These are phyloP conservation scores for Parmelia sp. DNA, from an alignment of 495 filamentous ascomycete genomes.

Conservation along the genomic window DNA sequence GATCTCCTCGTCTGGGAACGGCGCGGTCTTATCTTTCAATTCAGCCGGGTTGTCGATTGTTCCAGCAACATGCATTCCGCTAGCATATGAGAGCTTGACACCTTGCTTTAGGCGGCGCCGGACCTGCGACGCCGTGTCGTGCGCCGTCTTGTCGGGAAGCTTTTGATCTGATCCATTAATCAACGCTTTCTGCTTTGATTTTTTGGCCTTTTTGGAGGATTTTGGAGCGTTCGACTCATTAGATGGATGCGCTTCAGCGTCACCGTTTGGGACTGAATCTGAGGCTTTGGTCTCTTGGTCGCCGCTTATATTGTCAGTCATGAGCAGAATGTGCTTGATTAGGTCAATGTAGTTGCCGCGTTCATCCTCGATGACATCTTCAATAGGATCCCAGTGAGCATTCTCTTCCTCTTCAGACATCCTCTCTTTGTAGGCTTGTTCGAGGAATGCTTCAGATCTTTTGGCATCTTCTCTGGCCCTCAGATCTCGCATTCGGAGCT, in stretches of 20 bases:
- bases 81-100: slow-evolving; percentile 33
- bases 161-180: slow-evolving; percentile 13
- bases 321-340: slow-evolving; percentile 39
- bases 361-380: slow-evolving; percentile 43
- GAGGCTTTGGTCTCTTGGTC: slow-evolving; percentile 15
- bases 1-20: slow-evolving; percentile 42
- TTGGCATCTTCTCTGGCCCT: slow-evolving; percentile 39
- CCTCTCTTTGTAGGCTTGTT: slow-evolving; percentile 40
- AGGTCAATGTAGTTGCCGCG: slow-evolving; percentile 40
- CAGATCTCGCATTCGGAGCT: slow-evolving; percentile 31
- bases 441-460: slow-evolving; percentile 41
- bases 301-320: slow-evolving; percentile 31
- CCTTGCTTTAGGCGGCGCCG: slow-evolving; percentile 37
- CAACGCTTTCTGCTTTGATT: slow-evolving; percentile 31
- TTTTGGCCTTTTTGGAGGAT: slow-evolving; percentile 36
- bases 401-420: slow-evolving; percentile 34
- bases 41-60: slow-evolving; percentile 36
- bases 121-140: slow-evolving; percentile 40
- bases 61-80: slow-evolving; percentile 36
- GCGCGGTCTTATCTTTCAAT: slow-evolving; percentile 27
- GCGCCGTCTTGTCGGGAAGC: slow-evolving; percentile 33
- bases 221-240: slow-evolving; percentile 23
- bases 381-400: slow-evolving; percentile 48
- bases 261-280: slow-evolving; percentile 10
- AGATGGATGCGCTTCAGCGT: background rate